Conservation (phyloP, 2,329 filamentous ascomycete species). For the Colletotrichum sp. region DNA sequence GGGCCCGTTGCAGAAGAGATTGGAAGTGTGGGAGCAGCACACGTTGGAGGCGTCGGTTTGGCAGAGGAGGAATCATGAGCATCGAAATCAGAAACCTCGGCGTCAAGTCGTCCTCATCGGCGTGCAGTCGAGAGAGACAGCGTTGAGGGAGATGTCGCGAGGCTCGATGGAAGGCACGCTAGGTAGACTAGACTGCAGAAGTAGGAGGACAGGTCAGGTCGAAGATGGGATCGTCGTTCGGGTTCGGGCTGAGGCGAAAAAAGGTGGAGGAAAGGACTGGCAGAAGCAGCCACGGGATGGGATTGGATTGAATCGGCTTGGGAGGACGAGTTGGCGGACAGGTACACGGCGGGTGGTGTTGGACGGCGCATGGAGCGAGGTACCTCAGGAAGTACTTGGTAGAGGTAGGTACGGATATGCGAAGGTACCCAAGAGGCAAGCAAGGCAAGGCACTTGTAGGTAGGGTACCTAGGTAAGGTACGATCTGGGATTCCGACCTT, state of each 20-base stretch:
- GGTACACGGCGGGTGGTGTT: background rate
- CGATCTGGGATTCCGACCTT: background rate
- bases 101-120: background rate
- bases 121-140: background rate
- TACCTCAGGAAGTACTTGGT: background rate
- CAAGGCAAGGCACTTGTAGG: background rate
- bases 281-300: background rate
- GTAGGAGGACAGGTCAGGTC: slow-evolving; percentile 15
- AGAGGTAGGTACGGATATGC: background rate
- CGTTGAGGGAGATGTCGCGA: background rate
- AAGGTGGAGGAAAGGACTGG: slow-evolving; percentile 1
- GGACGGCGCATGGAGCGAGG: background rate
- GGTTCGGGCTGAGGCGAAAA: slow-evolving; percentile 16
- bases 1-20: slow-evolving; percentile 21
- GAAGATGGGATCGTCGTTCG: slow-evolving; percentile 16
- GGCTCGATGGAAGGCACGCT: background rate
- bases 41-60: background rate
- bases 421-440: background rate
- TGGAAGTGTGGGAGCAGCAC: slow-evolving; percentile 4
- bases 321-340: background rate
- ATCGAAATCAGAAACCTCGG: background rate
- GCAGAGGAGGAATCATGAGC: slow-evolving; percentile 4
- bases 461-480: background rate
- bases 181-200: slow-evolving; percentile 12
- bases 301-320: background rate